Evolutionary conservation across 2,329 filamentous ascomycete genomes (phyloP), one percentile per base, ranked within the genome.

Genomic region (Thermoascus crustaceus): DNA sequence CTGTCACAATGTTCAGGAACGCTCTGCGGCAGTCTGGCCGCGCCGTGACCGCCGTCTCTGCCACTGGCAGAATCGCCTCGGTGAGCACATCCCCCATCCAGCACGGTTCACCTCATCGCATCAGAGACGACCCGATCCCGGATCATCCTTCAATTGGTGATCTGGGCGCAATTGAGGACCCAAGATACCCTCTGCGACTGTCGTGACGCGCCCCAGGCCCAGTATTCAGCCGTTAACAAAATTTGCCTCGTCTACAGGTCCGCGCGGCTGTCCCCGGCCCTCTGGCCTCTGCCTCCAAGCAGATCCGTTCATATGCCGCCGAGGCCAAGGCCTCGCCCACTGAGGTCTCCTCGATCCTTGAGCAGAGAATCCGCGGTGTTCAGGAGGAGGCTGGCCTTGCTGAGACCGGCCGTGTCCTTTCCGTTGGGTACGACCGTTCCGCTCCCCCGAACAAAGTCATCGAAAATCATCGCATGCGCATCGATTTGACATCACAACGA

Each of bases 321-420:
- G 88, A 94, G 62, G 83, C 85, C 55, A 96, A 96, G 79, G 87
- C 91, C 60, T 71, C 87, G 43, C 91, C 91, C 57, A 98, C 89
- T 60, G 91, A 98, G 77, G 89, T 96, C 59, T 96, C 91, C 56
- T 95, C 89, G 57, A 96, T 98, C 70, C 85, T 98, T 65, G 91
- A 96, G 77, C 89, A 96, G 80, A 80, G 88, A 72, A 98, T 98
- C 64, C 85, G 91, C 66, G 91, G 91, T 76, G 86, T 96, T 55
- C 85, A 94, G 72, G 91, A 96, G 75, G 91, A 96, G 76, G 76
- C 85, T 64, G 80, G 78, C 67, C 84, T 98, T 59, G 87, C 91
- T 68, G 91, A 98, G 83, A 98, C 91, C 64, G 91, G 91, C 66
- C 87, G 89, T 73, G 91, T 98, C 63, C 82, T 98, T 59, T 95